Evolutionary conservation across 2,329 filamentous ascomycete species (phyloP).

Genomic region (Aspergillus pseudoglaucus): DNA sequence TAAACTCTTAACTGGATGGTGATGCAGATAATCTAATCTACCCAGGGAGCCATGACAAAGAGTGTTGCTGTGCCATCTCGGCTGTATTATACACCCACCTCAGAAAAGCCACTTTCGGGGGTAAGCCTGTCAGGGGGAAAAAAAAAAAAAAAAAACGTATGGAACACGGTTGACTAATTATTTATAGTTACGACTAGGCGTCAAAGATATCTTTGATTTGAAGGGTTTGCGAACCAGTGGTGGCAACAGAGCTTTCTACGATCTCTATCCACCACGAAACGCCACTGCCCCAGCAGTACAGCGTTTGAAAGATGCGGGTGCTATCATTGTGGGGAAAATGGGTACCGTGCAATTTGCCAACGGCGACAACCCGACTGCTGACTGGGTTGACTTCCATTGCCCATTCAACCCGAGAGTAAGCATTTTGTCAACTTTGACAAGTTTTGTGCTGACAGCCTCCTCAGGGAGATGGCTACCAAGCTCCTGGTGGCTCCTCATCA

Average conservation of each 20-base stretch:
- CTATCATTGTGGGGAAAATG: constrained; percentile 30
- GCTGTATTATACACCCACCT: constrained; percentile 48
- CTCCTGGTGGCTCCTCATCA: constrained; percentile 17
- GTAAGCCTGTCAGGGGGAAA: constrained; percentile 21
- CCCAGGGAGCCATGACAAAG: too few species aligned
- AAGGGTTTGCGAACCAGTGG: constrained; percentile 50
- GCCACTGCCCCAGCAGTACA: constrained; percentile 47
- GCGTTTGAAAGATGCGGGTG: constrained; percentile 53
- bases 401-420: constrained; percentile 24
- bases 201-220: constrained; percentile 59
- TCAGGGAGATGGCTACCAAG: constrained; percentile 30
- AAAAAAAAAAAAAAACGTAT: too few species aligned
- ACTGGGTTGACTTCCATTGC: constrained; percentile 25
- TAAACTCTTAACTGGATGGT: too few species aligned
- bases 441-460: too few species aligned
- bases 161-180: too few species aligned
- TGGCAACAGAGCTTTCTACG: constrained; percentile 54
- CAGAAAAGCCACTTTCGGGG: constrained; percentile 48
- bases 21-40: too few species aligned
- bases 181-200: constrained; percentile 40
- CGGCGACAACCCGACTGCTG: constrained; percentile 12
- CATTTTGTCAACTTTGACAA: too few species aligned
- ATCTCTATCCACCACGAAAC: constrained; percentile 44
- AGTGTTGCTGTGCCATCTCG: constrained; percentile 52
- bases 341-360: constrained; percentile 24